A percentile compares a stretch with the other conserved stretches of the same genome.
These are phyloP conservation scores for Penicillium salamii DNA, from an alignment of 495 filamentous ascomycete genomes.

Conservation along the genomic window DNA sequence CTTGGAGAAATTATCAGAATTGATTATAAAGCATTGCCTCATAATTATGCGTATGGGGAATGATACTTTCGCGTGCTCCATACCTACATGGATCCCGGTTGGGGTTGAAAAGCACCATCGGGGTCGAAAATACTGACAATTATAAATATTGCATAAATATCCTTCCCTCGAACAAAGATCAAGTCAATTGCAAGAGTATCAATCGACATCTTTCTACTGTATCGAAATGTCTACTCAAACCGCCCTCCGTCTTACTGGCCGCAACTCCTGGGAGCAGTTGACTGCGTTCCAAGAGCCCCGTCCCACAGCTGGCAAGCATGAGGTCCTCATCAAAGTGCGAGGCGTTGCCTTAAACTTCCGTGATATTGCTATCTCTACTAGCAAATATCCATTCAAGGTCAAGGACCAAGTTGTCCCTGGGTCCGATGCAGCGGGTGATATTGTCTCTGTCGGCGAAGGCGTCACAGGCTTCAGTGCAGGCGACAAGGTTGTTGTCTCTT, in stretches of 20 bases:
- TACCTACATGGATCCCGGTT: background rate
- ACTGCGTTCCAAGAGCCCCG: conserved; percentile 2
- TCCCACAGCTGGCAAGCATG: conserved; percentile 39
- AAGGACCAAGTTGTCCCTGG: conserved; percentile 55
- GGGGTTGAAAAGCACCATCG: background rate
- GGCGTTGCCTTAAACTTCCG: conserved; percentile 69
- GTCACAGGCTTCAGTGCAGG: conserved; percentile 59
- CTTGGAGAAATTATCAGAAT: no score
- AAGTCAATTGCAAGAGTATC: background rate
- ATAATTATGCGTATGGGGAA: no score
- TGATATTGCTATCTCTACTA: conserved; percentile 65
- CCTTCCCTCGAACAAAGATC: background rate
- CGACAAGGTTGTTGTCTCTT: conserved; percentile 64
- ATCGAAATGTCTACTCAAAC: conserved; percentile 7
- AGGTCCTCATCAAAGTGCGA: conserved; percentile 62
- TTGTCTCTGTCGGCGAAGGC: conserved; percentile 59
- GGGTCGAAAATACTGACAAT: background rate
- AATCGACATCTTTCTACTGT: background rate
- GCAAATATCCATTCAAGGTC: conserved; percentile 60
- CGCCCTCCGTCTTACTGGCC: conserved; percentile 1
- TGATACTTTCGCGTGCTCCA: background rate
- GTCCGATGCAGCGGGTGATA: conserved; percentile 69
- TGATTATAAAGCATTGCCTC: no score
- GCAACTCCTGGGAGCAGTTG: conserved; percentile 2
- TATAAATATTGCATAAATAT: background rate